These are phyloP conservation scores for Elymus sibiricus DNA, from an alignment of 176 grass and related monocot species.

Conservation along the genomic window DNA sequence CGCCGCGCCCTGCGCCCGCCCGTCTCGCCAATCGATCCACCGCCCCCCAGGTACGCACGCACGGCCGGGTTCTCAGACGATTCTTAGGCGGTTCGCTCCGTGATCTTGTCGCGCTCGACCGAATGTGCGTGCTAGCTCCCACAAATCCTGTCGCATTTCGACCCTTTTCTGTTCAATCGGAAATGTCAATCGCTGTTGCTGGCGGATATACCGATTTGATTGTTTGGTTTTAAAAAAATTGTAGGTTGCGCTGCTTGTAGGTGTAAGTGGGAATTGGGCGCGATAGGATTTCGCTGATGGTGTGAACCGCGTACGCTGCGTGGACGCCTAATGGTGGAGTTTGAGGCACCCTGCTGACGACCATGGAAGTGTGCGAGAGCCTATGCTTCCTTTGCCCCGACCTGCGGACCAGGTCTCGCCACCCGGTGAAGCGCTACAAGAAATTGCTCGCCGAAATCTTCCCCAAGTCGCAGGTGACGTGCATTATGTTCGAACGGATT, in stretches of 20 bases:
- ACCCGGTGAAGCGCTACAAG: conserved; percentile 89
- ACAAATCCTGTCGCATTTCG: not conserved
- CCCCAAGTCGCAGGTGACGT: conserved; percentile 58
- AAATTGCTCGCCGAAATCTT: conserved; percentile 84
- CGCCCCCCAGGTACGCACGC: not conserved
- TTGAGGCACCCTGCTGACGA: conserved; percentile 34
- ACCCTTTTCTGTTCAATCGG: not conserved
- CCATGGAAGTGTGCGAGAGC: conserved; percentile 71
- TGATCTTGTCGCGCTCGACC: not conserved
- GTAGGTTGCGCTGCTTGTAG: not conserved
- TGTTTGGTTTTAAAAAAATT: too few species aligned
- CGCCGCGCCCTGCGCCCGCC: not conserved
- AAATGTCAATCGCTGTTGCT: not conserved
- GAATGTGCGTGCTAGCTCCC: not conserved
- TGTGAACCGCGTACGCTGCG: not conserved
- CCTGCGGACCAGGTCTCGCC: conserved; percentile 68
- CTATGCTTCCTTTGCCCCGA: conserved; percentile 83
- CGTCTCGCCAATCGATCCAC: not conserved
- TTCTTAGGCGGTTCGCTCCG: not conserved
- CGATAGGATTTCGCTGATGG: not conserved
- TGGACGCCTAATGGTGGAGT: conserved; percentile 7
- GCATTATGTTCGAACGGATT: not conserved
- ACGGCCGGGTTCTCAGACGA: not conserved
- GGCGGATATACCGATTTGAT: not conserved
- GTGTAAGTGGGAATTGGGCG: not conserved